Evolutionary conservation across 2,329 filamentous ascomycete genomes (phyloP).

Genomic region (Cladosporium velox): DNA sequence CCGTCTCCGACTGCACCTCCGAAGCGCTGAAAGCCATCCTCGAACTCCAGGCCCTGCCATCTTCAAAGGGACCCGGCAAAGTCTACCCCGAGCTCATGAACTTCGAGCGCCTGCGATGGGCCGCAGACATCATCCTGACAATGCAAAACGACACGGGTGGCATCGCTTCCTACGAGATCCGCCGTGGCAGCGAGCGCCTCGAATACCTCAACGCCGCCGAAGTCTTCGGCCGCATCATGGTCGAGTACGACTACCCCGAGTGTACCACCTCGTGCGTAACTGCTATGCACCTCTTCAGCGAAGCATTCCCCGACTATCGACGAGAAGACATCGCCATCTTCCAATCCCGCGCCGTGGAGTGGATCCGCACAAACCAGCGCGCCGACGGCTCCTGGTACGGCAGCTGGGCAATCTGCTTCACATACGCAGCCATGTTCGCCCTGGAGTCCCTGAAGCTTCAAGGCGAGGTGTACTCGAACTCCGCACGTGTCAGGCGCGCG

Average conservation of each 20-base stretch:
- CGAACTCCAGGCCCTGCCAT: slow-evolving; percentile 73
- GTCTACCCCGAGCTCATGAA: slow-evolving; percentile 71
- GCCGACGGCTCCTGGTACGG: slow-evolving; percentile 95
- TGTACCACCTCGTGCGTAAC: slow-evolving; percentile 95
- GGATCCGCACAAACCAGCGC: slow-evolving; percentile 78
- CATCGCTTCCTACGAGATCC: slow-evolving; percentile 86
- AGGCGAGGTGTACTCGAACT: slow-evolving; percentile 79
- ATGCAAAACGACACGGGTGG: slow-evolving; percentile 89
- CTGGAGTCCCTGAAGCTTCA: slow-evolving; percentile 80
- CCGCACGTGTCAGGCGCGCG: slow-evolving; percentile 67
- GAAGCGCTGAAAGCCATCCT: slow-evolving; percentile 88
- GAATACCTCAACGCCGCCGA: slow-evolving; percentile 93
- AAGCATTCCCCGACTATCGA: slow-evolving; percentile 80
- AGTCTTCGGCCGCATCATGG: slow-evolving; percentile 96
- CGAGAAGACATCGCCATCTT: slow-evolving; percentile 71
- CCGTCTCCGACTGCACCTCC: slow-evolving; percentile 90
- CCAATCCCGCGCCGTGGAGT: slow-evolving; percentile 72
- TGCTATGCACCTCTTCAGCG: slow-evolving; percentile 77
- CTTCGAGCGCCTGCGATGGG: slow-evolving; percentile 78
- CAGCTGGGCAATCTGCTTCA: slow-evolving; percentile 97
- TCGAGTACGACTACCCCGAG: slow-evolving; percentile 97
- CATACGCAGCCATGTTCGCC: slow-evolving; percentile 95
- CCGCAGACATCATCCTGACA: slow-evolving; percentile 84
- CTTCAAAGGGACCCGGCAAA: slow-evolving; percentile 40
- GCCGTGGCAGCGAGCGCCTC: slow-evolving; percentile 73